Conservation (phyloP, 2,329 filamentous ascomycete genomes). For the Emmonsia crescens region DNA sequence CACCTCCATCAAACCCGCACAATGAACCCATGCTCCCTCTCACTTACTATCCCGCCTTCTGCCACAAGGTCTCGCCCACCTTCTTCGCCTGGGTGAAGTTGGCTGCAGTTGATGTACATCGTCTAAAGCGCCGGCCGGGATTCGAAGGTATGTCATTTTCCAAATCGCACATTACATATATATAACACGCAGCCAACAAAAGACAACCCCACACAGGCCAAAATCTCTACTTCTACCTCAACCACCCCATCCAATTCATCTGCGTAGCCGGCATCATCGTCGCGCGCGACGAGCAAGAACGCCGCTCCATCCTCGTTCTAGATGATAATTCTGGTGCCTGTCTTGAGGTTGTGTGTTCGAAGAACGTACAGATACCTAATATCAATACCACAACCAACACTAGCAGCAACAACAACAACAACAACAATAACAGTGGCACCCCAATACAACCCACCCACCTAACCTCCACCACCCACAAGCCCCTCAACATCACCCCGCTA, state of each 20-base stretch:
- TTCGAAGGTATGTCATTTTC: conserved; percentile 38
- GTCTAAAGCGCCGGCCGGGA: conserved; percentile 35
- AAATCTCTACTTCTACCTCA: conserved; percentile 53
- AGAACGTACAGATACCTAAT: conserved; percentile 20
- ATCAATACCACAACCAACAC: conserved; percentile 13
- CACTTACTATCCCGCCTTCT: conserved; percentile 47
- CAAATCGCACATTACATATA: background rate
- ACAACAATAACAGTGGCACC: background rate
- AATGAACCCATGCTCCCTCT: conserved; percentile 12
- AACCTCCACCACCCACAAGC: conserved; percentile 17
- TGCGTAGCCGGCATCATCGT: conserved; percentile 61
- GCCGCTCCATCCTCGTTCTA: conserved; percentile 43
- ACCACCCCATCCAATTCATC: conserved; percentile 68
- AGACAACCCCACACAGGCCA: conserved; percentile 32
- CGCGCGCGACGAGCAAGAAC: conserved; percentile 44
- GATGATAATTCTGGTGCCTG: conserved; percentile 52
- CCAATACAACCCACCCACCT: conserved; percentile 2
- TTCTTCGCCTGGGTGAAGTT: conserved; percentile 54
- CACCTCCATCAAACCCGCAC: background rate
- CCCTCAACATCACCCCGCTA: conserved; percentile 37
- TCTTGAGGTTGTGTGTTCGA: conserved; percentile 44
- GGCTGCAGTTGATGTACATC: conserved; percentile 44
- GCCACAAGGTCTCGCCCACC: conserved; percentile 50
- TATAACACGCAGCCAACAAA: background rate
- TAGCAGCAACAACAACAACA: background rate